These are phyloP conservation scores for Oenanthe javanica DNA, from an alignment of 140 eudicot genomes.

Conservation along the genomic window DNA sequence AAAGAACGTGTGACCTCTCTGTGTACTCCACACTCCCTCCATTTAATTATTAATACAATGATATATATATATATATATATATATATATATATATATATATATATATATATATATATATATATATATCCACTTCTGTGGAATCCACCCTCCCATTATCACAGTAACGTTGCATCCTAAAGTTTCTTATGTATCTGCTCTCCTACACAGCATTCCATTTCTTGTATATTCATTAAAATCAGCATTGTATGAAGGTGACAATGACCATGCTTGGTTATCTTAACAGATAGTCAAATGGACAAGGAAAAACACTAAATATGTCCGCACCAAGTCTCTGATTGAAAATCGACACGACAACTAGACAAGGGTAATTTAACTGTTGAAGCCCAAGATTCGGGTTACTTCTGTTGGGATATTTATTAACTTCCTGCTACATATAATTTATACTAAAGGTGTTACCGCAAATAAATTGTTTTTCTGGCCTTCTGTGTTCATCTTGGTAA, in stretches of 20 bases:
- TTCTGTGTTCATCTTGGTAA: too few relatives aligned
- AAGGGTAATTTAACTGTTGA: not conserved
- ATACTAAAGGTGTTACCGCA: too few relatives aligned
- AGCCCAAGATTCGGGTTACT: not conserved
- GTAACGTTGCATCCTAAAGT: not conserved
- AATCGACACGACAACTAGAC: not conserved
- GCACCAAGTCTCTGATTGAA: not conserved
- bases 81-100: too few relatives aligned
- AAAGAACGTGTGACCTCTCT: constrained; percentile 7
- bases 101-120: too few relatives aligned
- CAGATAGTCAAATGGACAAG: not conserved
- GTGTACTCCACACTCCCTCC: constrained; percentile 10
- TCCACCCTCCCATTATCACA: not conserved
- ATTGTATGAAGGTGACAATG: not conserved
- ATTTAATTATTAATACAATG: too few relatives aligned
- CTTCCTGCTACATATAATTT: too few relatives aligned
- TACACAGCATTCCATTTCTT: constrained; percentile 9
- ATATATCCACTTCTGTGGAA: not conserved
- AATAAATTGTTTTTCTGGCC: too few relatives aligned
- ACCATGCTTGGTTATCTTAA: not conserved
- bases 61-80: too few relatives aligned
- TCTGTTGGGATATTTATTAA: too few relatives aligned
- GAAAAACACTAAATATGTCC: not conserved
- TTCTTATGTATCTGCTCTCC: not conserved
- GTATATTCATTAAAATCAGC: not conserved